phyloP scores from a whole-genome alignment of 371 early-diverging fungal genomes.

The Apophysomyces elegans region DNA sequence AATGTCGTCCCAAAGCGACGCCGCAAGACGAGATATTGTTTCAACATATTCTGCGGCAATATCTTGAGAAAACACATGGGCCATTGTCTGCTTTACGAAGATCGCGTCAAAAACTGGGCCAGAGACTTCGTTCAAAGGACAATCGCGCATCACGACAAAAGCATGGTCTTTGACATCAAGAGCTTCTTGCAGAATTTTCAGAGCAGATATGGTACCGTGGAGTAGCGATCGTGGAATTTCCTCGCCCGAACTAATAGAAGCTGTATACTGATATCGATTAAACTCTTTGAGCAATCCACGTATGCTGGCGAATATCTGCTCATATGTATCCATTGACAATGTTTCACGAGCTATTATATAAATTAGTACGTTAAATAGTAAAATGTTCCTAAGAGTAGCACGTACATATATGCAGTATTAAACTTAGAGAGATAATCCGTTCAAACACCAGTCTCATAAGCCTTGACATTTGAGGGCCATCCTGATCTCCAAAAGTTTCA shows the following conservation, averaged over 20 bases:
- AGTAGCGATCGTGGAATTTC: slow-evolving; percentile 19
- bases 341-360: slow-evolving; percentile 9
- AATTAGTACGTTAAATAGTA: background rate
- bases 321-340: slow-evolving; percentile 15
- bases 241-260: slow-evolving; percentile 6
- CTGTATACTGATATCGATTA: slow-evolving; percentile 22
- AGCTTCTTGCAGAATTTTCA: slow-evolving; percentile 20
- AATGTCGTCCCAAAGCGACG: slow-evolving; percentile 28
- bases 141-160: background rate
- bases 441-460: slow-evolving; percentile 24
- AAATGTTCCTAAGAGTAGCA: background rate
- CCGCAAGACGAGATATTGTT: slow-evolving; percentile 15
- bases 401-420: slow-evolving; percentile 21
- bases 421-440: slow-evolving; percentile 18
- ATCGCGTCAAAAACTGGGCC: slow-evolving; percentile 37
- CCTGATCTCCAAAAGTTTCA: background rate
- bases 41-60: slow-evolving; percentile 1
- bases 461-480: background rate
- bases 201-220: slow-evolving; percentile 20
- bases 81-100: slow-evolving; percentile 19
- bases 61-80: background rate
- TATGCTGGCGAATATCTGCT: background rate
- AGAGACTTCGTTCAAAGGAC: background rate
- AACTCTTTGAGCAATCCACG: slow-evolving; percentile 13
- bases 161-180: background rate